Evolutionary conservation across 2,329 filamentous ascomycete genomes (phyloP).

Genomic region (Cladosporium sp.): DNA sequence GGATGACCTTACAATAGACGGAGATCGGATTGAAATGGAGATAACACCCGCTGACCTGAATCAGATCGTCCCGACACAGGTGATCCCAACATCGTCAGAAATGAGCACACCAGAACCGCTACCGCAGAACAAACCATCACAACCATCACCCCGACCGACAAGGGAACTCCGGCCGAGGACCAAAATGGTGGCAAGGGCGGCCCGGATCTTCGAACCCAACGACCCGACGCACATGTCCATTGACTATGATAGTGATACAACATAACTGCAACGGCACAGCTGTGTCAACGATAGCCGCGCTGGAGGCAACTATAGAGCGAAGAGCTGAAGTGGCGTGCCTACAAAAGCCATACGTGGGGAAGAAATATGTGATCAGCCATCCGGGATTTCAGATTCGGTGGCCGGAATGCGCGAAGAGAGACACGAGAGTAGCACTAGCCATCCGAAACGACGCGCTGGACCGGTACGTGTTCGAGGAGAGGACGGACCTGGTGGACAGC

Average conservation of each 20-base stretch:
- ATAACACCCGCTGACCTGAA: too few relatives aligned
- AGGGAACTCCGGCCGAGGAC: neutral
- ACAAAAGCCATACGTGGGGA: neutral
- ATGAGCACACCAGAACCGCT: too few relatives aligned
- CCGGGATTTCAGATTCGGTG: neutral
- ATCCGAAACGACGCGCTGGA: neutral
- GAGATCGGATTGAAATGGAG: too few relatives aligned
- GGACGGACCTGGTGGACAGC: neutral
- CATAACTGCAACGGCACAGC: conserved; percentile 1
- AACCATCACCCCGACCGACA: too few relatives aligned
- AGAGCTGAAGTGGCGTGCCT: neutral
- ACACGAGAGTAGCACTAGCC: neutral
- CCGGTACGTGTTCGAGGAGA: neutral
- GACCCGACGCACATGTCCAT: neutral
- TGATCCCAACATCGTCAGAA: too few relatives aligned
- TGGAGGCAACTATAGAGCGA: neutral
- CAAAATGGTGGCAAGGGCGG: neutral
- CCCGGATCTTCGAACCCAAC: neutral
- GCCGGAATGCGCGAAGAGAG: neutral
- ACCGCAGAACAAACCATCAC: too few relatives aligned
- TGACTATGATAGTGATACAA: neutral
- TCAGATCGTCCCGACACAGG: too few relatives aligned
- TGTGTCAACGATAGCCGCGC: neutral
- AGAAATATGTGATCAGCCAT: neutral
- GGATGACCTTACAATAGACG: too few relatives aligned